Base-by-base conservation (phyloP, 202 grass and related monocot genomes). In the Schoenoplectus triqueter region DNA sequence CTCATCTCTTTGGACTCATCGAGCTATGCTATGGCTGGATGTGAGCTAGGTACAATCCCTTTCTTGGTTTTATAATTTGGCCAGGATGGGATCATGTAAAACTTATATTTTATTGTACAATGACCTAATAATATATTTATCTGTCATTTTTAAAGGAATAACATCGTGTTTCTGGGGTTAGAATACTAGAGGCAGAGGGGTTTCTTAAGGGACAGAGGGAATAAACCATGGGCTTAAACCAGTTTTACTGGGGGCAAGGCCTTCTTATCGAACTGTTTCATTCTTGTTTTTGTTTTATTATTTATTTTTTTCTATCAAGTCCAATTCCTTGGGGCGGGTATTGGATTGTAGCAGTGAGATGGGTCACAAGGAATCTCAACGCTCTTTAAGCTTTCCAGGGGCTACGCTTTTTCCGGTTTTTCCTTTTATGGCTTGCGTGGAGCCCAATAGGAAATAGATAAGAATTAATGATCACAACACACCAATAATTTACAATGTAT, bases 1-100 rank as follows among this genome's bases (percentile, higher is more conserved):
- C 89, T 91, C 57, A 86, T 82, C 73, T 61, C 82, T 81, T 61
- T 81, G 7, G 61, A 52, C 55, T 46, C 18, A 55, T 69, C n/a
- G 46, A 31, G 31, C 31, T 46, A 82, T 69, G 67, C 61, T 87
- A 85, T 54, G 70, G 81, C 54, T 73, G 69, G 42, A 52, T 50
- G 44, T 82, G 54, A 82, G 11, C 75, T 18, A 61, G 75, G 10
- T 31, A 82, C 8, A 82, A 82, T 49, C 2, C 17, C 80, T 17
- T 22, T 78, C 41, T 63, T 62, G 42, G 80, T 13, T 49, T 80
- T 82, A 65, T 82, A 65, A 66, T 13, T 21, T 51, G 14, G 22
- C 14, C 66, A 66, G 2, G 6, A 61, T 39, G 44, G 10, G 41
- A 82, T 82, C 17, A 39, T 14, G 51, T 22, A 49, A 15, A 64